A percentile compares a stretch with the other conserved stretches of the same genome.
Conservation (phyloP, 768 basidiomycete species). For the Phanerochaete sordida region DNA sequence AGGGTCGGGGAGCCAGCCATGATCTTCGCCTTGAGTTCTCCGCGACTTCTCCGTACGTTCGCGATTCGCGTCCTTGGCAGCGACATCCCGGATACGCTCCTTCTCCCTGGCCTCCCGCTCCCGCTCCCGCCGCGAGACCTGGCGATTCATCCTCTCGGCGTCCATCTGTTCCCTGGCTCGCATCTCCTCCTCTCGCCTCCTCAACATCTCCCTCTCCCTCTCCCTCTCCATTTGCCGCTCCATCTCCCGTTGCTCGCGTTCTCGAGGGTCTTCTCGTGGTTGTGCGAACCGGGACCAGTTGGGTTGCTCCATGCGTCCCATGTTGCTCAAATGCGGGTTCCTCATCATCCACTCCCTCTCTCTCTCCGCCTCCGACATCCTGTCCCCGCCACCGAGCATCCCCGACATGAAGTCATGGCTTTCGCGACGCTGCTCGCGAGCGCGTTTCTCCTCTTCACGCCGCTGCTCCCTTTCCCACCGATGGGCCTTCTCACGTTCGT, state of each 20-base stretch:
- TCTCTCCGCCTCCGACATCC: slow-evolving; percentile 27
- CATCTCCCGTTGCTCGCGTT: slow-evolving; percentile 11
- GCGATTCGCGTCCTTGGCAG: not conserved
- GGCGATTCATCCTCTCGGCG: not conserved
- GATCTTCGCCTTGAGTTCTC: not conserved
- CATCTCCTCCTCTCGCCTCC: slow-evolving; percentile 19
- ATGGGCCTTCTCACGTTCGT: slow-evolving; percentile 22
- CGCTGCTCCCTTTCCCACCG: not conserved
- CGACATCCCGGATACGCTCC: slow-evolving; percentile 9
- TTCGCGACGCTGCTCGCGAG: slow-evolving; percentile 27
- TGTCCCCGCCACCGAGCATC: slow-evolving; percentile 14
- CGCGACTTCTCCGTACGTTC: slow-evolving; percentile 6
- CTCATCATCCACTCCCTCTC: slow-evolving; percentile 27
- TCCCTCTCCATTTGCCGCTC: slow-evolving; percentile 9
- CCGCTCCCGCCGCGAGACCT: not conserved
- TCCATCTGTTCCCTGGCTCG: slow-evolving; percentile 12
- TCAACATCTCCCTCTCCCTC: slow-evolving; percentile 19
- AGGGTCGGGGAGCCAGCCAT: slow-evolving; percentile 14
- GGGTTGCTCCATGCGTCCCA: slow-evolving; percentile 24
- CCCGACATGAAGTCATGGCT: not conserved
- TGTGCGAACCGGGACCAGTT: slow-evolving; percentile 25
- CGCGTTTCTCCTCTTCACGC: slow-evolving; percentile 24
- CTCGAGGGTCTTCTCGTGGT: slow-evolving; percentile 17
- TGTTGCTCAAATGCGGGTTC: slow-evolving; percentile 21
- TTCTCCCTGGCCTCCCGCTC: slow-evolving; percentile 16